Percentiles rank a stretch among this genome's conserved stretches.
These are phyloP conservation scores for Babesia bigemina DNA, from an alignment of 169 alveolate genomes.

Conservation along the genomic window DNA sequence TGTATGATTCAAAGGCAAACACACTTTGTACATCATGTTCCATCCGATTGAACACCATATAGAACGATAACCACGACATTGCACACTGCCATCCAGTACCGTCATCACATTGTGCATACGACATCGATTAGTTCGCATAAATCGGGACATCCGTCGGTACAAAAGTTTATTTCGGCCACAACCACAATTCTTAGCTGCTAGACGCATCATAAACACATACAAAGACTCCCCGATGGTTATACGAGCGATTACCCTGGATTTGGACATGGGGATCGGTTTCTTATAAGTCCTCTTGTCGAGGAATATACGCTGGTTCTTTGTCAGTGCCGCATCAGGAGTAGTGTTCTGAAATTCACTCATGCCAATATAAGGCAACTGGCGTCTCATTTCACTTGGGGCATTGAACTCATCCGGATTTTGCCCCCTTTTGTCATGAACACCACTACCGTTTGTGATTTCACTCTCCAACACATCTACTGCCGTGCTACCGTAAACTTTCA, in stretches of 20 bases:
- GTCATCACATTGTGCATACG: background rate
- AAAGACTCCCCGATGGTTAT: too few species aligned
- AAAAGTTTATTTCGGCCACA: background rate
- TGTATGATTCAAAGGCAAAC: conserved; percentile 37
- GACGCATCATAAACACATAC: background rate
- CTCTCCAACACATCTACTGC: conserved; percentile 79
- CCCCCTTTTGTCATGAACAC: conserved; percentile 2
- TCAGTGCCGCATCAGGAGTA: too few species aligned
- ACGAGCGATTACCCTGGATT: background rate
- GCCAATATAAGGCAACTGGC: too few species aligned
- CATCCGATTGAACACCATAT: background rate
- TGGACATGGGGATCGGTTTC: background rate
- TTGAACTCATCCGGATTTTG: too few species aligned
- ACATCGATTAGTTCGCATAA: conserved; percentile 4
- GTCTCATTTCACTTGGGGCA: too few species aligned
- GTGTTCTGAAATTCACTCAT: too few species aligned
- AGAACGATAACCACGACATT: background rate
- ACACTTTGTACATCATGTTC: conserved; percentile 38
- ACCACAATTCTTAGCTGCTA: background rate
- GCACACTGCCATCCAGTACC: background rate
- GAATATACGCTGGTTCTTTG: too few species aligned
- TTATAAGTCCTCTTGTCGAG: too few species aligned
- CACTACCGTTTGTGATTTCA: conserved; percentile 48
- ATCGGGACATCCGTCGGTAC: conserved; percentile 6
- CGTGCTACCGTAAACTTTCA: conserved; percentile 82